Evolutionary conservation across 2,329 filamentous ascomycete genomes (phyloP), one percentile per base, ranked within the genome.

Genomic region (Incumbomyces lentus): DNA sequence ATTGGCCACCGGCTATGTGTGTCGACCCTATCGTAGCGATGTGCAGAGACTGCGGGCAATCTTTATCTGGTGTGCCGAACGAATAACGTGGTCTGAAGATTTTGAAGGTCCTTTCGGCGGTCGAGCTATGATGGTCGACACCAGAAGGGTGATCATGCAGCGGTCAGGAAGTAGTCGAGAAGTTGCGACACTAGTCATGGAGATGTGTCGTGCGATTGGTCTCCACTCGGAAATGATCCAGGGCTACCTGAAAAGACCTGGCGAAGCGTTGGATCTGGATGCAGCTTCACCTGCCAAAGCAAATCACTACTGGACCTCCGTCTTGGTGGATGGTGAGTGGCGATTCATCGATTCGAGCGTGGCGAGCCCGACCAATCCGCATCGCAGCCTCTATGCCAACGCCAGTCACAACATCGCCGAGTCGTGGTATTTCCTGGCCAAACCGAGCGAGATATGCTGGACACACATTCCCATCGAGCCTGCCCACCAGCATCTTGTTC

Each of bases 301-400:
- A 0, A 98, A 98, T 59, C 92, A 98, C 66, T 96, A 85, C 81
- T 98, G 92, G 92, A 98, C 98, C 57, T 82, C 87, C 1, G 86
- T 96, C 14, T 69, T 95, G 31, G 81, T 95, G 7, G 92, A 98
- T 63, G 83, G 85, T 17, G 88, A 95, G 66, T 98, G 92, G 92
- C 84, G 92, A 42, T 84, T 96, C 54, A 86, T 98, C 70, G 92
- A 98, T 64, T 92, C 87, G 62, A 93, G 87, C 31, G 72, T 98
- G 40, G 88, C 92, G 3, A 89, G 84, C 52, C 89, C 90, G 11
- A 95, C 90, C 0, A 87, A 96, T 58, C 90, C 92, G 8, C 81
- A 78, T 48, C 78, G 93, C 40, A 73, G 71, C 13, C 71, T 80
- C 29, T 96, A 93, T 65, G 93, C 88, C 12, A 85, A 77, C 55